Evolutionary conservation across 495 filamentous ascomycete species (phyloP).

Genomic region (Penicillium cinerascens): DNA sequence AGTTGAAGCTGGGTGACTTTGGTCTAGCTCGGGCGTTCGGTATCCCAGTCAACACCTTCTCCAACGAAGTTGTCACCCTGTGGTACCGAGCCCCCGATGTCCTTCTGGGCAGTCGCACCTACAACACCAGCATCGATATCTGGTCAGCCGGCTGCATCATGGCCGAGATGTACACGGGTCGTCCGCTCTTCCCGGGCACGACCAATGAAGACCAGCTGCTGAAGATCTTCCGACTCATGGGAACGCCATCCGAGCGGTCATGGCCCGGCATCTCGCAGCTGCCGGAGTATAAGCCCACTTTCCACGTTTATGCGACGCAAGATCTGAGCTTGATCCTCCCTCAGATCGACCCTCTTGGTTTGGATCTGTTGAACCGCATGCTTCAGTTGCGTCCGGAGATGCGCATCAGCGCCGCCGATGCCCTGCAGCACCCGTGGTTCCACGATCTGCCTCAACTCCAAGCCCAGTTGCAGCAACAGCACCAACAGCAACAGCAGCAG

Average conservation of each 20-base stretch:
- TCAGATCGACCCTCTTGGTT: conserved; percentile 79
- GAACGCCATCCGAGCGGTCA: conserved; percentile 84
- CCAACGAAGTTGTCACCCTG: conserved; percentile 93
- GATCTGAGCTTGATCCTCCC: conserved; percentile 80
- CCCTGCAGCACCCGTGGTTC: conserved; percentile 90
- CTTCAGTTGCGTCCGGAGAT: conserved; percentile 90
- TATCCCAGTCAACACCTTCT: conserved; percentile 97
- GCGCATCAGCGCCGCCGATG: conserved; percentile 78
- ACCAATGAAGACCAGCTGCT: conserved; percentile 95
- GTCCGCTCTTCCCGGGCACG: conserved; percentile 89
- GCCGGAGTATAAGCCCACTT: conserved; percentile 90
- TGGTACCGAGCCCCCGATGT: conserved; percentile 97
- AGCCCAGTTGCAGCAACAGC: conserved; percentile 47
- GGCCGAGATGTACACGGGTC: conserved; percentile 95
- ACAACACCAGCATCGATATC: conserved; percentile 97
- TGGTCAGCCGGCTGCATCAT: conserved; percentile 98
- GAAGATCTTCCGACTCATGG: conserved; percentile 97
- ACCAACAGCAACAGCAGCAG: conserved; percentile 34
- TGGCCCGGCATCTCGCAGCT: conserved; percentile 90
- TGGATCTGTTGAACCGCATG: conserved; percentile 86
- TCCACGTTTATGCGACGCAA: conserved; percentile 94
- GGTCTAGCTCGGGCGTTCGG: conserved; percentile 90
- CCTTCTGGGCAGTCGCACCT: conserved; percentile 82
- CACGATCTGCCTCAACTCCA: conserved; percentile 55
- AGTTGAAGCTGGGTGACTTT: conserved; percentile 93